Conservation (phyloP, 805 yeast species). For the Barnettozyma sp. region DNA sequence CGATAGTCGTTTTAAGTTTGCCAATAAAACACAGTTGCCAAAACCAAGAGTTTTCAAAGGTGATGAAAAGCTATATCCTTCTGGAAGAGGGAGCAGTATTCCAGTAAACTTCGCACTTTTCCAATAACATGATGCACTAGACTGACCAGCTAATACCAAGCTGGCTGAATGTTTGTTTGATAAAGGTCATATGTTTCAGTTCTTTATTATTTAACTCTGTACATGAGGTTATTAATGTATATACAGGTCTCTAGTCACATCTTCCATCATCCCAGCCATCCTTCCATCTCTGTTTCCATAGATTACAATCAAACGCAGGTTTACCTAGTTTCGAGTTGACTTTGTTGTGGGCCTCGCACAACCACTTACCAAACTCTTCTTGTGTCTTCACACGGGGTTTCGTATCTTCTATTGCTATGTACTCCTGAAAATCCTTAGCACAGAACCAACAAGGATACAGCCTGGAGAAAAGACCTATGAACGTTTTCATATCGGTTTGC, state of each 20-base stretch:
- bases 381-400: slow-evolving; percentile 54
- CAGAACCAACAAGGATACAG: slow-evolving; percentile 94
- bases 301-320: slow-evolving; percentile 74
- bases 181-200: background rate
- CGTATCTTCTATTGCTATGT: slow-evolving; percentile 41
- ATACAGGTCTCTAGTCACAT: slow-evolving; percentile 30
- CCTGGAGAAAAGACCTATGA: slow-evolving; percentile 62
- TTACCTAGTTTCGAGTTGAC: slow-evolving; percentile 88
- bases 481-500: slow-evolving; percentile 65
- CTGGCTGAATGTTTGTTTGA: background rate
- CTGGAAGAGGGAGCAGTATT: slow-evolving; percentile 90
- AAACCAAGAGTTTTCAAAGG: slow-evolving; percentile 78
- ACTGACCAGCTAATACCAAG: background rate
- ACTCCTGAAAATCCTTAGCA: slow-evolving; percentile 72
- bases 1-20: slow-evolving; percentile 23
- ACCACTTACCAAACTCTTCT: slow-evolving; percentile 82
- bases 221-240: background rate
- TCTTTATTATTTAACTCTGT: too few species aligned
- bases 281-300: slow-evolving; percentile 93
- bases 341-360: slow-evolving; percentile 90
- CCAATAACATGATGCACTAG: background rate
- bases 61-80: slow-evolving; percentile 75
- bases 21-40: slow-evolving; percentile 65
- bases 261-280: slow-evolving; percentile 78
- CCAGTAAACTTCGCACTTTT: slow-evolving; percentile 56